Evolutionary conservation across 1,284 basidiomycete genomes (phyloP).

Genomic region (Pseudozyma sp.): DNA sequence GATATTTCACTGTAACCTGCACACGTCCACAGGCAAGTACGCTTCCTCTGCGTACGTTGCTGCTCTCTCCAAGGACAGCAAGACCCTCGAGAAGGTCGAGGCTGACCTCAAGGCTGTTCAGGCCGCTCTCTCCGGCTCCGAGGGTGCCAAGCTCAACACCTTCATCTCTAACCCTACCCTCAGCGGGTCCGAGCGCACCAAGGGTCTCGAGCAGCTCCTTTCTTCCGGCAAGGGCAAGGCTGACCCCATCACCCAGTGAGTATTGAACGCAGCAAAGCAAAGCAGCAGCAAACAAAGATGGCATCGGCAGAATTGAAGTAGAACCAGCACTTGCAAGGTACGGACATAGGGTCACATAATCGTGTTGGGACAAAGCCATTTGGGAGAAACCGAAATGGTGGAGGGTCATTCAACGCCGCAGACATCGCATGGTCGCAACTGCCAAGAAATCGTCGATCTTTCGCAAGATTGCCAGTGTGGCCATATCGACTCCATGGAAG

Average conservation of each 20-base stretch:
- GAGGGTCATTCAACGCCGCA: too few relatives aligned
- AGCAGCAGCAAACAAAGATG: conserved; percentile 5
- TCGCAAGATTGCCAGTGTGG: too few relatives aligned
- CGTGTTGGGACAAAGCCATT: too few relatives aligned
- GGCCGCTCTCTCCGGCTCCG: conserved; percentile 59
- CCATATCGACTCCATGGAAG: too few relatives aligned
- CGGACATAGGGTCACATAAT: not conserved
- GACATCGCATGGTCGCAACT: too few relatives aligned
- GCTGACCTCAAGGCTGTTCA: conserved; percentile 76
- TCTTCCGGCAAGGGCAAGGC: conserved; percentile 62
- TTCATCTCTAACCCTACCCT: conserved; percentile 91
- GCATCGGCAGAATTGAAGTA: not conserved
- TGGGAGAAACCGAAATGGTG: too few relatives aligned
- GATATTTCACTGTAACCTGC: not conserved
- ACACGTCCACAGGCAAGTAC: conserved; percentile 83
- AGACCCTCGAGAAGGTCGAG: conserved; percentile 68
- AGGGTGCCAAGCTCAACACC: conserved; percentile 74
- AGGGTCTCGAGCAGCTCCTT: conserved; percentile 79
- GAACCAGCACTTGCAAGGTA: not conserved
- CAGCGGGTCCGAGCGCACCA: conserved; percentile 79
- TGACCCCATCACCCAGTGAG: conserved; percentile 66
- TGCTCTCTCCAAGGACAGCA: conserved; percentile 79
- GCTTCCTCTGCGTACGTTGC: conserved; percentile 93
- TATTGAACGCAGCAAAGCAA: not conserved
- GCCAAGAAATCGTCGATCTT: too few relatives aligned